Percentiles rank a stretch among this genome's conserved stretches.
Conservation (phyloP, 768 basidiomycete species). For the Daedaleopsis nitida region DNA sequence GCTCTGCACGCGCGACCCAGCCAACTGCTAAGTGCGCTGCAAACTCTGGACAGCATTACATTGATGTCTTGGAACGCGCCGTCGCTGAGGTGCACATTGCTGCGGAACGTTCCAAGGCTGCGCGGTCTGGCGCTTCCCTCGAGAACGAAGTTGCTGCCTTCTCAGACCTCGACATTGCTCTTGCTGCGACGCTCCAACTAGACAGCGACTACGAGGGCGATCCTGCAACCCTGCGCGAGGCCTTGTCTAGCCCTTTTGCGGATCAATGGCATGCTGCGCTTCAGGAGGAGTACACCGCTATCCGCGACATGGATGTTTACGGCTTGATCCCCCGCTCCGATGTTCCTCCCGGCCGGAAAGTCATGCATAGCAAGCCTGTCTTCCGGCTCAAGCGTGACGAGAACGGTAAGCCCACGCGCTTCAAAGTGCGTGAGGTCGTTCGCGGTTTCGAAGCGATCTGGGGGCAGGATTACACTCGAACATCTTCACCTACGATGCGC, state of each 20-base stretch:
- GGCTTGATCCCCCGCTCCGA: constrained; percentile 25
- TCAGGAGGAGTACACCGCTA: constrained; percentile 23
- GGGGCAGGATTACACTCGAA: constrained; percentile 44
- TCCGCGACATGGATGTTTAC: constrained; percentile 23
- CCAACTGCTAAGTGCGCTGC: not conserved
- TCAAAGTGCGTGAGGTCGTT: constrained; percentile 43
- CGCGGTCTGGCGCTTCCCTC: too few relatives aligned
- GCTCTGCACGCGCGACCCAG: not conserved
- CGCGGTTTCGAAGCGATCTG: constrained; percentile 44
- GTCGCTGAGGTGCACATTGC: constrained; percentile 6
- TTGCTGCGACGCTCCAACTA: constrained; percentile 19
- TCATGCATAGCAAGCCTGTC: constrained; percentile 26
- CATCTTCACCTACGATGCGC: constrained; percentile 42
- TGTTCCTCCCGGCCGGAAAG: constrained; percentile 5
- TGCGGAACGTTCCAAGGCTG: not conserved
- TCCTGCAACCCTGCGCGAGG: constrained; percentile 24
- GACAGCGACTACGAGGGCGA: constrained; percentile 20
- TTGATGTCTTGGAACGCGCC: not conserved
- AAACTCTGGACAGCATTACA: not conserved
- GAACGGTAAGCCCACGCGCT: constrained; percentile 18
- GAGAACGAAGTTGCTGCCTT: too few relatives aligned
- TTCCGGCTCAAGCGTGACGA: constrained; percentile 30
- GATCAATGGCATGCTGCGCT: constrained; percentile 27
- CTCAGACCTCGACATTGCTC: constrained; percentile 4
- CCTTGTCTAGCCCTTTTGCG: constrained; percentile 20